A percentile compares a stretch with the other conserved stretches of the same genome.
These are phyloP conservation scores for Ceratobasidium sp. DNA, from an alignment of 1,284 basidiomycete species.

Conservation along the genomic window DNA sequence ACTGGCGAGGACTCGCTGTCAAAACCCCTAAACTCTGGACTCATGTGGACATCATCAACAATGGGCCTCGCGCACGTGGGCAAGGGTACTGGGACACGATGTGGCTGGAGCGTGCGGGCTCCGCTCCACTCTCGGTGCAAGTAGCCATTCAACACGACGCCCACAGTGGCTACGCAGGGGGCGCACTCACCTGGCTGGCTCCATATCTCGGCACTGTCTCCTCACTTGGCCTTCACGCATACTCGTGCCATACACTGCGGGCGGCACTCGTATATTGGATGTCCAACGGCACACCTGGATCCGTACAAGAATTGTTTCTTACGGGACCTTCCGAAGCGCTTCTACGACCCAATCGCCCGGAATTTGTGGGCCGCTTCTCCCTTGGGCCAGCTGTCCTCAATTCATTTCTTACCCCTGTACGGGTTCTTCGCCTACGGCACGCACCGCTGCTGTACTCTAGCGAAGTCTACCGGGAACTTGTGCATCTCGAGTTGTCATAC, in stretches of 20 bases:
- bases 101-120: not conserved
- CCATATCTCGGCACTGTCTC: not conserved
- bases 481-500: not conserved
- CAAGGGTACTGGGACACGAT: not conserved
- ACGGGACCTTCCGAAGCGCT: not conserved
- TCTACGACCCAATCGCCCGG: too few relatives aligned
- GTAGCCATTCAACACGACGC: too few relatives aligned
- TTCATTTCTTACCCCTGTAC: not conserved
- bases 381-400: not conserved
- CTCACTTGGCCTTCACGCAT: not conserved
- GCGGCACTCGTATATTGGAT: not conserved
- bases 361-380: too few relatives aligned
- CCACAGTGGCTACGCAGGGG: too few relatives aligned
- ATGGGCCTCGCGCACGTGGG: not conserved
- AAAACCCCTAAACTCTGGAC: not conserved
- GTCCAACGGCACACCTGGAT: not conserved
- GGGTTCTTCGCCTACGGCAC: not conserved
- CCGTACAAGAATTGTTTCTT: not conserved
- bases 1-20: slow-evolving; percentile 9
- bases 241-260: too few relatives aligned
- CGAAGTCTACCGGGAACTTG: not conserved
- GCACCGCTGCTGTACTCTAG: not conserved
- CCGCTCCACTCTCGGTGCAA: not conserved
- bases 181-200: not conserved
- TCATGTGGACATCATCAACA: slow-evolving; percentile 6